Conservation (phyloP, 2,329 filamentous ascomycete genomes). For the Talaromyces sp. region DNA sequence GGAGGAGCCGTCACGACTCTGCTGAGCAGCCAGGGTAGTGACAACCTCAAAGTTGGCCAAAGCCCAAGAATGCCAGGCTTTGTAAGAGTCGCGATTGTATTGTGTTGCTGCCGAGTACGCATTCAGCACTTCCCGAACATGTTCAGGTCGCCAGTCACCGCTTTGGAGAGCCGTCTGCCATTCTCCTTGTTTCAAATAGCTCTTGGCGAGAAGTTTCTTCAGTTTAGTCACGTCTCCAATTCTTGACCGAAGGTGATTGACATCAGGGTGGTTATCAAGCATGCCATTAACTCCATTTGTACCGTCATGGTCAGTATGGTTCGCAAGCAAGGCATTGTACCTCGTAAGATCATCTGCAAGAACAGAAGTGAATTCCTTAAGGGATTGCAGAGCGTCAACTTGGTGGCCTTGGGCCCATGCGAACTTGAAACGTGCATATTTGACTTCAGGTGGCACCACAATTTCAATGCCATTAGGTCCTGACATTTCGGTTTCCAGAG, state of each 20-base stretch:
- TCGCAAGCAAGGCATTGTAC: slow-evolving; percentile 43
- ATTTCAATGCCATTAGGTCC: slow-evolving; percentile 42
- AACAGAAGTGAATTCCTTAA: slow-evolving; percentile 61
- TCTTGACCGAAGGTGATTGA: slow-evolving; percentile 39
- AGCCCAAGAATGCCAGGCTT: slow-evolving; percentile 99
- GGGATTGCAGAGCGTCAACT: slow-evolving; percentile 58
- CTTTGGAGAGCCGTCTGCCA: slow-evolving; percentile 87
- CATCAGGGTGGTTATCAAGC: slow-evolving; percentile 41
- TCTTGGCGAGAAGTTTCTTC: slow-evolving; percentile 80
- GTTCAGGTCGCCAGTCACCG: slow-evolving; percentile 83
- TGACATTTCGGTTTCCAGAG: slow-evolving; percentile 72
- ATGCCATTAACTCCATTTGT: slow-evolving; percentile 52
- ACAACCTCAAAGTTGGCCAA: slow-evolving; percentile 98
- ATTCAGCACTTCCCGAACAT: slow-evolving; percentile 82
- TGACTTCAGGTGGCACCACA: slow-evolving; percentile 67
- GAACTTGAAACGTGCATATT: slow-evolving; percentile 96
- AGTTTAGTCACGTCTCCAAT: slow-evolving; percentile 56
- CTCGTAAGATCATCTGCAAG: slow-evolving; percentile 59
- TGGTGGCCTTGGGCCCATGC: slow-evolving; percentile 83
- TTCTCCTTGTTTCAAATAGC: slow-evolving; percentile 92
- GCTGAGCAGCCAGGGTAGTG: slow-evolving; percentile 69
- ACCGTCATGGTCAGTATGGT: slow-evolving; percentile 40
- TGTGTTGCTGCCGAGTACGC: slow-evolving; percentile 90
- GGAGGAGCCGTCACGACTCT: slow-evolving; percentile 57
- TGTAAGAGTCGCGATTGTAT: slow-evolving; percentile 95